A percentile compares a stretch with the other conserved stretches of the same genome.
phyloP scores from a whole-genome alignment of 441 rosid species.

The Codiaeum variegatum region DNA sequence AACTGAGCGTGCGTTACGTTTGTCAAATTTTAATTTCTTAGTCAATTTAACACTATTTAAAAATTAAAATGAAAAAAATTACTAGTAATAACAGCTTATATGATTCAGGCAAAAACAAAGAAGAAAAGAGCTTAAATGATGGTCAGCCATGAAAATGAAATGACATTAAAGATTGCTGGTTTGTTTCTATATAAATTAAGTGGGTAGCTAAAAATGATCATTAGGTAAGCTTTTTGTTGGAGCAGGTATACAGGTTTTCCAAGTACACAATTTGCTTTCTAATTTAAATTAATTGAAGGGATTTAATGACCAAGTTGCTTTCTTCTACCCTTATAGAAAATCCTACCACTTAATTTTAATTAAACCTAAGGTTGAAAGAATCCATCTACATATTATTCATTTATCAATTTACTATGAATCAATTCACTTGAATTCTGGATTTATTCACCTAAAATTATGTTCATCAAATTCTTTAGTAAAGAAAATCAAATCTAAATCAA shows the following conservation, averaged over 20 bases:
- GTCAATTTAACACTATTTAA: constrained; percentile 20
- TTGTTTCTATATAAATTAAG: constrained; percentile 24
- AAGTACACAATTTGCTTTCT: constrained; percentile 27
- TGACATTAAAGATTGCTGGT: constrained; percentile 19
- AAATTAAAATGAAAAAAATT: too few relatives aligned
- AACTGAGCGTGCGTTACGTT: background rate
- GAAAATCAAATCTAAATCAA: too few relatives aligned
- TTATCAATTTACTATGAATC: too few relatives aligned
- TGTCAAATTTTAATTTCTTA: constrained; percentile 10
- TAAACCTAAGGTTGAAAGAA: too few relatives aligned
- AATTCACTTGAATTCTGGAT: too few relatives aligned
- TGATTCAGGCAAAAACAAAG: background rate
- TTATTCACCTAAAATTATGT: too few relatives aligned
- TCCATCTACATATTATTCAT: too few relatives aligned
- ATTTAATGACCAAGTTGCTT: too few relatives aligned
- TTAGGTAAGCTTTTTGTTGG: constrained; percentile 48
- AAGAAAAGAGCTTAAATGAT: background rate
- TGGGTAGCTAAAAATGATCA: constrained; percentile 23
- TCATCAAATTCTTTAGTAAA: too few relatives aligned
- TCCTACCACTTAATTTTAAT: too few relatives aligned
- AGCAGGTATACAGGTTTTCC: constrained; percentile 43
- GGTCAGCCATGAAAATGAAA: constrained; percentile 18
- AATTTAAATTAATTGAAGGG: background rate
- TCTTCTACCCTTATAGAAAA: too few relatives aligned
- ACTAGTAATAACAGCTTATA: too few relatives aligned